Percentiles rank a stretch among this genome's conserved stretches.
These are phyloP conservation scores for Pyrenopolyporus hunteri DNA, from an alignment of 495 filamentous ascomycete species.

Conservation along the genomic window DNA sequence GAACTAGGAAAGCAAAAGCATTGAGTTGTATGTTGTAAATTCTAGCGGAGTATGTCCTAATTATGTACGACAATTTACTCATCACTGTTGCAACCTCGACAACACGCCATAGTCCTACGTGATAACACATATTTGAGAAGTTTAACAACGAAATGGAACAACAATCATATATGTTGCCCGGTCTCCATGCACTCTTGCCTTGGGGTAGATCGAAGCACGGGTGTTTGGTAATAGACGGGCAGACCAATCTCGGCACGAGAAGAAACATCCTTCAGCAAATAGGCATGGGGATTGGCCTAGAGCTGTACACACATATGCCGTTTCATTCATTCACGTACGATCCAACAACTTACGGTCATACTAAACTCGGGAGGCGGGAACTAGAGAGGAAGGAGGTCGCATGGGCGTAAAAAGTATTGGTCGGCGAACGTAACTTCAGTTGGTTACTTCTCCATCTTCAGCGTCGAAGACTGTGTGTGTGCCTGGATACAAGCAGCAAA, in stretches of 20 bases:
- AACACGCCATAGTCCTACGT: background rate
- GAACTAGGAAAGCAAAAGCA: too few species aligned
- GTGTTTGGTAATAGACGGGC: slow-evolving; percentile 95
- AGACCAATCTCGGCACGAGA: slow-evolving; percentile 88
- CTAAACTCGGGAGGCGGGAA: background rate
- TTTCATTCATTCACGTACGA: slow-evolving; percentile 37
- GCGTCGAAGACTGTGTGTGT: slow-evolving; percentile 40
- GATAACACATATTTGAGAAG: too few species aligned
- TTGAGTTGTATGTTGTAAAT: too few species aligned
- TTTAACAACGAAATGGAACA: too few species aligned
- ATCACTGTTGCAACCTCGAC: too few species aligned
- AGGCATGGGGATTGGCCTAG: slow-evolving; percentile 72
- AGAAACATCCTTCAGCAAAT: slow-evolving; percentile 91
- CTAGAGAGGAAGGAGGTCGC: background rate
- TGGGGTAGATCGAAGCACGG: slow-evolving; percentile 61
- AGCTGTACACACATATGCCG: slow-evolving; percentile 99
- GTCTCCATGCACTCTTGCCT: slow-evolving; percentile 86
- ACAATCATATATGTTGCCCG: slow-evolving; percentile 85
- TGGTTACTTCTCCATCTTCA: slow-evolving; percentile 41
- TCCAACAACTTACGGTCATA: slow-evolving; percentile 3
- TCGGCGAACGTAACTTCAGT: slow-evolving; percentile 34
- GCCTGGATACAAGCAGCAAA: slow-evolving; percentile 44
- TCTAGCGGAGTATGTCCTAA: too few species aligned
- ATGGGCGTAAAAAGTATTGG: slow-evolving; percentile 4
- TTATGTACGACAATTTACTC: too few species aligned